Evolutionary conservation across 345 rosid species (phyloP).

Genomic region (Pelargonium nanum): DNA sequence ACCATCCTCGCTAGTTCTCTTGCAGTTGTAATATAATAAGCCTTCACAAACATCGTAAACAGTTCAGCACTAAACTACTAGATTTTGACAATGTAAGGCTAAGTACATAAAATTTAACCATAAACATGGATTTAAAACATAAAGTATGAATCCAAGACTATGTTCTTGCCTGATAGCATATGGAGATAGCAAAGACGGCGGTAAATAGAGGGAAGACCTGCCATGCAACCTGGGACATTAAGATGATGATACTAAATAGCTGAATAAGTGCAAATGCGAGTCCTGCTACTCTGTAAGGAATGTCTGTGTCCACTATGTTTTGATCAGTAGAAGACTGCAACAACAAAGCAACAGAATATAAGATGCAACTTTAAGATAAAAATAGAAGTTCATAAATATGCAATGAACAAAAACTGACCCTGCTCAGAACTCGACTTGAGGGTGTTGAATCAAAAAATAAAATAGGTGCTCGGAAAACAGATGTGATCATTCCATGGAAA

Average conservation of each 20-base stretch:
- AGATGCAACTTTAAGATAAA: no score
- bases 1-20: constrained; percentile 85
- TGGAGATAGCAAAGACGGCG: constrained; percentile 37
- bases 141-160: background rate
- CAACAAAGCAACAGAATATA: background rate
- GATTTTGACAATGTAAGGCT: background rate
- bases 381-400: background rate
- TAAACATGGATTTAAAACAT: no score
- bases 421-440: constrained; percentile 49
- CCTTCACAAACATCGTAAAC: constrained; percentile 27
- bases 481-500: constrained; percentile 42
- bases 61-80: no score
- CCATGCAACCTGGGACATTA: constrained; percentile 64
- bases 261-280: constrained; percentile 63
- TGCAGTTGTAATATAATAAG: constrained; percentile 69
- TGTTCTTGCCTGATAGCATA: constrained; percentile 52
- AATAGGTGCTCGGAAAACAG: constrained; percentile 55
- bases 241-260: constrained; percentile 47
- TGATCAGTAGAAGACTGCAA: constrained; percentile 66
- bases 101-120: no score
- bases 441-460: constrained; percentile 64
- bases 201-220: constrained; percentile 49
- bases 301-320: constrained; percentile 62
- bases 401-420: constrained; percentile 28
- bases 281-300: constrained; percentile 70